Percentiles rank a stretch among this genome's conserved stretches.
These are phyloP conservation scores for Elongisporangium anandrum DNA, from an alignment of 352 stramenopile species.

Conservation along the genomic window DNA sequence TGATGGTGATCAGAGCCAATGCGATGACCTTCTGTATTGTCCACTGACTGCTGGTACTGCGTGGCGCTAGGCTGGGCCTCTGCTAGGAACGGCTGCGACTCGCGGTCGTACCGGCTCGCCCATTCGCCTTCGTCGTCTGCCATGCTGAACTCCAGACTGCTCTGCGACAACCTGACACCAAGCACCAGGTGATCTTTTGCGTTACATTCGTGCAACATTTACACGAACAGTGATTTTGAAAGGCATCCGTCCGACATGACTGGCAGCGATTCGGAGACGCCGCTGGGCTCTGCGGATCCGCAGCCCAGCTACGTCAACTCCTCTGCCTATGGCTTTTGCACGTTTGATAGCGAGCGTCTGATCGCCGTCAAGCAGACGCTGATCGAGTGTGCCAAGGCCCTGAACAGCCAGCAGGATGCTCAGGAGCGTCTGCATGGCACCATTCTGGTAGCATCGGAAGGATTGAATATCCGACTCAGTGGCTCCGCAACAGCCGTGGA, in stretches of 20 bases:
- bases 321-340: slow-evolving; percentile 70
- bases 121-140: not conserved
- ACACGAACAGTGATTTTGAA: not conserved
- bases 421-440: slow-evolving; percentile 45
- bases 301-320: slow-evolving; percentile 39
- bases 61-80: not conserved
- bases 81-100: not conserved
- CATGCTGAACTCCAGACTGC: not conserved
- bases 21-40: not conserved
- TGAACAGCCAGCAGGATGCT: slow-evolving; percentile 1
- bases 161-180: not conserved
- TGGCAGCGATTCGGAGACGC: too few species aligned
- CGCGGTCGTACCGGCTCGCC: not conserved
- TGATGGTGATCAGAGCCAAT: slow-evolving; percentile 3
- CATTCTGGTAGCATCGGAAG: slow-evolving; percentile 59
- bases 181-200: not conserved
- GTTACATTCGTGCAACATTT: not conserved
- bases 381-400: slow-evolving; percentile 11
- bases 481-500: slow-evolving; percentile 32
- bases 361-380: slow-evolving; percentile 32
- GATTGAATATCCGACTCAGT: slow-evolving; percentile 64
- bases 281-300: not conserved
- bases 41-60: not conserved
- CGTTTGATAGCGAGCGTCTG: slow-evolving; percentile 33
- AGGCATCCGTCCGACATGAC: not conserved